Evolutionary conservation across 2,329 filamentous ascomycete species (phyloP).

Genomic region (Sordariomycetes sp.): DNA sequence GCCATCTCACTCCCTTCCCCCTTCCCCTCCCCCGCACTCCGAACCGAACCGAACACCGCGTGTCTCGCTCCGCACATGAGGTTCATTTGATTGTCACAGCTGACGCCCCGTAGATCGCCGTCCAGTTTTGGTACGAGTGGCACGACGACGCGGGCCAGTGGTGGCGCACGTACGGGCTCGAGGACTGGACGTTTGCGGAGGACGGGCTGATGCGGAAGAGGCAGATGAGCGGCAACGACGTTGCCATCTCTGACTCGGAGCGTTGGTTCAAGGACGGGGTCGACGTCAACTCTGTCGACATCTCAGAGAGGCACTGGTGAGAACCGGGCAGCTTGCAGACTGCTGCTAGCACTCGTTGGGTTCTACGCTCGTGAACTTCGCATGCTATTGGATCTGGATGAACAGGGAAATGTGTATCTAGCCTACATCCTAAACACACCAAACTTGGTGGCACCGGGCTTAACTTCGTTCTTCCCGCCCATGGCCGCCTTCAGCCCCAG

Average conservation of each 20-base stretch:
- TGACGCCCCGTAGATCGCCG: slow-evolving; percentile 46
- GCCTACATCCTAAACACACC: slow-evolving; percentile 71
- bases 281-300: slow-evolving; percentile 54
- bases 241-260: slow-evolving; percentile 45
- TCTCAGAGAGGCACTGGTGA: slow-evolving; percentile 56
- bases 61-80: neutral
- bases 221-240: slow-evolving; percentile 65
- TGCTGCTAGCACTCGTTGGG: neutral
- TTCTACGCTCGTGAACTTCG: neutral
- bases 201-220: slow-evolving; percentile 61
- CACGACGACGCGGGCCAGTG: slow-evolving; percentile 58
- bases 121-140: slow-evolving; percentile 87
- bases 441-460: slow-evolving; percentile 53
- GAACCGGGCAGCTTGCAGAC: neutral
- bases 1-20: neutral
- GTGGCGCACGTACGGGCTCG: slow-evolving; percentile 79
- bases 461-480: slow-evolving; percentile 49
- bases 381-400: neutral
- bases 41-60: neutral
- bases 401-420: neutral
- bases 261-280: slow-evolving; percentile 60
- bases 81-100: neutral
- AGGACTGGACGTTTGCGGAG: slow-evolving; percentile 64
- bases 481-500: slow-evolving; percentile 60
- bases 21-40: neutral